Evolutionary conservation across 768 basidiomycete genomes (phyloP).

Genomic region (Mycena crocata): DNA sequence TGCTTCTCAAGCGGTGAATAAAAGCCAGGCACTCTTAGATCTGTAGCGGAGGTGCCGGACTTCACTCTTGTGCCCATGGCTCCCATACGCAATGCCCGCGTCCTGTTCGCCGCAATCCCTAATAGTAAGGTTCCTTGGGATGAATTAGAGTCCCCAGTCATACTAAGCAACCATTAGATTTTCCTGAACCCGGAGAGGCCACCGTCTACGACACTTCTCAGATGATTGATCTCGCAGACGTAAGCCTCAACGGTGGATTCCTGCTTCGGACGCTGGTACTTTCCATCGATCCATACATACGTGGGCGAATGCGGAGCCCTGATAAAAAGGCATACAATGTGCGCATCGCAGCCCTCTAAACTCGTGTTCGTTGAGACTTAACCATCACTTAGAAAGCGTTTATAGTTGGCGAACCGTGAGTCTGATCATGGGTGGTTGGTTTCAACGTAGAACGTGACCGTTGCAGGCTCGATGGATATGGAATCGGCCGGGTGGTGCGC

Average conservation of each 20-base stretch:
- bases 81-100: too few relatives aligned
- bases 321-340: not conserved
- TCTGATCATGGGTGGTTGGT: not conserved
- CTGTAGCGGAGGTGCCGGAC: too few relatives aligned
- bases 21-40: too few relatives aligned
- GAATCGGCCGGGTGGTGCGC: constrained; percentile 37
- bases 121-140: too few relatives aligned
- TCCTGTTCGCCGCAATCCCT: too few relatives aligned
- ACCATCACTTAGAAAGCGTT: not conserved
- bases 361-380: not conserved
- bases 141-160: too few relatives aligned
- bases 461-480: constrained; percentile 32
- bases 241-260: constrained; percentile 51
- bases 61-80: too few relatives aligned
- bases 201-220: constrained; percentile 50
- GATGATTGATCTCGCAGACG: constrained; percentile 57
- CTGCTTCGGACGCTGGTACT: constrained; percentile 58
- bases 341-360: not conserved
- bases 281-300: constrained; percentile 54
- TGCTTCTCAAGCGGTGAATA: too few relatives aligned
- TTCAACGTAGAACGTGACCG: constrained; percentile 32
- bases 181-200: constrained; percentile 51
- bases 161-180: not conserved
- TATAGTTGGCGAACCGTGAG: not conserved
- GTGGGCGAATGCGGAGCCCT: not conserved